Conservation (phyloP, 805 yeast genomes). For the Kockiozyma suomiensis region DNA sequence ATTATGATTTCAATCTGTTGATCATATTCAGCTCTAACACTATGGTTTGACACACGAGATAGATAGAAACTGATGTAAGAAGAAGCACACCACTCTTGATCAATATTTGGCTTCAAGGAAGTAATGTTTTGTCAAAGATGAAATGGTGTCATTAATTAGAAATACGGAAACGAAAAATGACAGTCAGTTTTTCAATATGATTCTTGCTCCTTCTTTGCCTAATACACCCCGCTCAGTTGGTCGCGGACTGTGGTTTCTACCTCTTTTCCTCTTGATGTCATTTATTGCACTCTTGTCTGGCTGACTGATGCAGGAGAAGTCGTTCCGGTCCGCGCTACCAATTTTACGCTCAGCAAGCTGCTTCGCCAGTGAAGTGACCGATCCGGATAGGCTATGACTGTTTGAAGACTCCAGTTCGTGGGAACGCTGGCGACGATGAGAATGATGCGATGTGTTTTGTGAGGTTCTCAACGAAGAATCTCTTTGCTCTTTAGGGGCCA, state of each 20-base stretch:
- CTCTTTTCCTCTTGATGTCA: background rate
- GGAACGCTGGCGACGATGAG: slow-evolving; percentile 3
- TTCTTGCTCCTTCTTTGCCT: slow-evolving; percentile 22
- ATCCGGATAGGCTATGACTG: background rate
- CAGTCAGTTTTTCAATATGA: slow-evolving; percentile 6
- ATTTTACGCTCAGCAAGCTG: background rate
- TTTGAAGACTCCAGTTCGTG: background rate
- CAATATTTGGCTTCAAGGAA: too few species aligned
- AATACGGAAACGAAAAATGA: too few species aligned
- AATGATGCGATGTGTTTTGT: background rate
- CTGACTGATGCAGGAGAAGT: background rate
- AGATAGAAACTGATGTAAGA: too few species aligned
- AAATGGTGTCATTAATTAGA: too few species aligned
- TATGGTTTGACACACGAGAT: too few species aligned
- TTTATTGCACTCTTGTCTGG: background rate
- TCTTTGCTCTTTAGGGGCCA: background rate
- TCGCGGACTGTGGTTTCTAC: slow-evolving; percentile 13
- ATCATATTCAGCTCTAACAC: too few species aligned
- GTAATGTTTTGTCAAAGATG: too few species aligned
- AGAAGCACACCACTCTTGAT: too few species aligned
- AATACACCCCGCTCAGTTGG: slow-evolving; percentile 13
- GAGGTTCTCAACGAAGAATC: background rate
- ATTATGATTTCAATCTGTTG: too few species aligned
- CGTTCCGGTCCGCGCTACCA: background rate
- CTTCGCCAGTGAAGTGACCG: background rate